Percentiles rank a stretch among this genome's conserved stretches.
These are phyloP conservation scores for Coprinopsis sp. DNA, from an alignment of 768 basidiomycete species.

Conservation along the genomic window DNA sequence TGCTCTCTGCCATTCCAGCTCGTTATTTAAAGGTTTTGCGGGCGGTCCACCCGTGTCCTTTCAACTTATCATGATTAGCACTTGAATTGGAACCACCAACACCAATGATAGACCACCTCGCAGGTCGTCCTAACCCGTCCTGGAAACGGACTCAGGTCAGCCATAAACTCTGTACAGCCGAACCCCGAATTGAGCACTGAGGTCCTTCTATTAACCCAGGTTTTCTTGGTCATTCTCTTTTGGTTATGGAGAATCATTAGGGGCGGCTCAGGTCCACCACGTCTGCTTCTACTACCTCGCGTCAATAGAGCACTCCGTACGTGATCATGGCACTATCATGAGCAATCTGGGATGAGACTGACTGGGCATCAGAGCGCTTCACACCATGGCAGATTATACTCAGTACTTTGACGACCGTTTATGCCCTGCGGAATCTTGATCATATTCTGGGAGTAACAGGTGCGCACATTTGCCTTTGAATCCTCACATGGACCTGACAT, in stretches of 20 bases:
- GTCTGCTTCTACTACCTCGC: conserved; percentile 57
- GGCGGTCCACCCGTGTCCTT: neutral
- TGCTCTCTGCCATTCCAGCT: conserved; percentile 1
- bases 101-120: conserved; percentile 90
- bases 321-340: conserved; percentile 18
- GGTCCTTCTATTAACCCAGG: conserved; percentile 38
- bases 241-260: conserved; percentile 80
- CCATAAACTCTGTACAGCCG: conserved; percentile 1
- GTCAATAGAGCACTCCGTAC: conserved; percentile 58
- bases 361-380: conserved; percentile 56
- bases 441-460: conserved; percentile 79
- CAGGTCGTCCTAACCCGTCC: conserved; percentile 83
- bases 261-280: conserved; percentile 61
- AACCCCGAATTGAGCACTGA: conserved; percentile 5
- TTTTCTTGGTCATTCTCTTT: conserved; percentile 86
- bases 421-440: conserved; percentile 80
- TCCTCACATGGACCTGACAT: neutral
- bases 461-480: conserved; percentile 31
- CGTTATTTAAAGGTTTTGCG: neutral
- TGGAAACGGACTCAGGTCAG: conserved; percentile 84
- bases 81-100: neutral
- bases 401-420: conserved; percentile 79
- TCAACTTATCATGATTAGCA: neutral
- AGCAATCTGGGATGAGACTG: conserved; percentile 2
- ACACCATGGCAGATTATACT: conserved; percentile 96